phyloP scores from a whole-genome alignment of 768 basidiomycete genomes.

The Rhizopogon rudus region DNA sequence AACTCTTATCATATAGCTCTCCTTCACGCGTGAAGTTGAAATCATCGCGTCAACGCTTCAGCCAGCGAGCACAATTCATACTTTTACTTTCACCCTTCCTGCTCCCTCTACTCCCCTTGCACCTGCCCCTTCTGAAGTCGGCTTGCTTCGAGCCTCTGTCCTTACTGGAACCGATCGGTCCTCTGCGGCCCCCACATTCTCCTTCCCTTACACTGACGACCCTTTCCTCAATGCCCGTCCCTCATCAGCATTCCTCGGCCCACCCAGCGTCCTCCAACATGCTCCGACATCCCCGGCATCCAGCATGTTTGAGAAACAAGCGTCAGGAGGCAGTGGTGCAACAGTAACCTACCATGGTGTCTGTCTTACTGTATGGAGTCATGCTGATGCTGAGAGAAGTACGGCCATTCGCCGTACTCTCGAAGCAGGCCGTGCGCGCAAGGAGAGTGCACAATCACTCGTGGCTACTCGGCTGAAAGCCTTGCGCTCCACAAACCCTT shows the following conservation, averaged over 20 bases:
- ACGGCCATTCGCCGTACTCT: conserved; percentile 79
- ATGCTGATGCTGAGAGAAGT: conserved; percentile 85
- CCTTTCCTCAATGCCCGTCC: conserved; percentile 65
- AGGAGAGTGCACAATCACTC: conserved; percentile 74
- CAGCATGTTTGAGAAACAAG: conserved; percentile 28
- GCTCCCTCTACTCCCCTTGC: conserved; percentile 73
- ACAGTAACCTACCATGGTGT: conserved; percentile 82
- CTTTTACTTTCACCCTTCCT: conserved; percentile 84
- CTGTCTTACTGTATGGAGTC: conserved; percentile 93
- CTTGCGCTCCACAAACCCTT: conserved; percentile 49
- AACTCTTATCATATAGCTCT: conserved; percentile 47
- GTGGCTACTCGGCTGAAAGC: conserved; percentile 64
- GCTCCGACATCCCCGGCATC: conserved; percentile 20
- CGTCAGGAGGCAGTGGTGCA: conserved; percentile 30
- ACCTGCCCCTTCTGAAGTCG: conserved; percentile 58
- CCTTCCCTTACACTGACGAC: conserved; percentile 72
- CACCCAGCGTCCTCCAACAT: conserved; percentile 54
- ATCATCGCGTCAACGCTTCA: conserved; percentile 93
- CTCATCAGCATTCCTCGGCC: conserved; percentile 76
- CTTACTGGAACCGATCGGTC: conserved; percentile 59
- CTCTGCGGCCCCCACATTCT: conserved; percentile 61
- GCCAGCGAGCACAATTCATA: conserved; percentile 89
- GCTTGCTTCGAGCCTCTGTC: conserved; percentile 66
- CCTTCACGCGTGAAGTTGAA: conserved; percentile 89
- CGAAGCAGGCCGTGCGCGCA: conserved; percentile 71